Evolutionary conservation across 2,329 filamentous ascomycete genomes (phyloP).

Genomic region (Diplodia scrobiculata): DNA sequence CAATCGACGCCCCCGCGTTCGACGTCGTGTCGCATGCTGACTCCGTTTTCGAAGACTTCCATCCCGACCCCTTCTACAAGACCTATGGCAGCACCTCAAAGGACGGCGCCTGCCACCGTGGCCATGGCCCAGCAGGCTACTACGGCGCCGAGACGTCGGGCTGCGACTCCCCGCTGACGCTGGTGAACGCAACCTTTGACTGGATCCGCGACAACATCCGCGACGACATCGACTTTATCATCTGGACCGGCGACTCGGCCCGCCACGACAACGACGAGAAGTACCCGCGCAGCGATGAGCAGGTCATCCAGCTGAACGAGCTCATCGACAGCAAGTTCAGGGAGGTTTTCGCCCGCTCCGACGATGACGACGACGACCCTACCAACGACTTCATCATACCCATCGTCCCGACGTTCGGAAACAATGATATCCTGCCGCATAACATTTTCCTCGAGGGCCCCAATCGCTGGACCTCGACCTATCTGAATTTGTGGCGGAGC

Average conservation of each 20-base stretch:
- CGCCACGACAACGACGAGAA: slow-evolving; percentile 85
- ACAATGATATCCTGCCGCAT: slow-evolving; percentile 96
- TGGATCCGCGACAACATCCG: slow-evolving; percentile 81
- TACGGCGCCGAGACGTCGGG: slow-evolving; percentile 85
- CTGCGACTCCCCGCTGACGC: slow-evolving; percentile 79
- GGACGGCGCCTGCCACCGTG: slow-evolving; percentile 74
- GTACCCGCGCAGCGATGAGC: slow-evolving; percentile 70
- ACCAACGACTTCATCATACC: slow-evolving; percentile 69
- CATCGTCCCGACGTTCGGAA: slow-evolving; percentile 86
- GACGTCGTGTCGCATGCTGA: slow-evolving; percentile 16
- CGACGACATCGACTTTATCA: slow-evolving; percentile 80
- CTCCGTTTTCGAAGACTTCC: slow-evolving; percentile 67
- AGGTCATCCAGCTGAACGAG: slow-evolving; percentile 78
- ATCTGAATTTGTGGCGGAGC: slow-evolving; percentile 74
- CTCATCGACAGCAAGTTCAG: slow-evolving; percentile 74
- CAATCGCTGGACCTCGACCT: slow-evolving; percentile 79
- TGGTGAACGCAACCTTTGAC: slow-evolving; percentile 84
- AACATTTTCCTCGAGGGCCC: slow-evolving; percentile 87
- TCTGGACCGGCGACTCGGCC: slow-evolving; percentile 91
- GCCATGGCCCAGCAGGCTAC: slow-evolving; percentile 72
- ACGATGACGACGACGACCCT: slow-evolving; percentile 52
- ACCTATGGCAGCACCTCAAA: slow-evolving; percentile 70
- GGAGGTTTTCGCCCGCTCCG: slow-evolving; percentile 66
- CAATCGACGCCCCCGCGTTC: slow-evolving; percentile 25
- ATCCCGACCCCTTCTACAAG: slow-evolving; percentile 87